These are phyloP conservation scores for Pilasporangium apinafurcum DNA, from an alignment of 352 stramenopile species.

Conservation along the genomic window DNA sequence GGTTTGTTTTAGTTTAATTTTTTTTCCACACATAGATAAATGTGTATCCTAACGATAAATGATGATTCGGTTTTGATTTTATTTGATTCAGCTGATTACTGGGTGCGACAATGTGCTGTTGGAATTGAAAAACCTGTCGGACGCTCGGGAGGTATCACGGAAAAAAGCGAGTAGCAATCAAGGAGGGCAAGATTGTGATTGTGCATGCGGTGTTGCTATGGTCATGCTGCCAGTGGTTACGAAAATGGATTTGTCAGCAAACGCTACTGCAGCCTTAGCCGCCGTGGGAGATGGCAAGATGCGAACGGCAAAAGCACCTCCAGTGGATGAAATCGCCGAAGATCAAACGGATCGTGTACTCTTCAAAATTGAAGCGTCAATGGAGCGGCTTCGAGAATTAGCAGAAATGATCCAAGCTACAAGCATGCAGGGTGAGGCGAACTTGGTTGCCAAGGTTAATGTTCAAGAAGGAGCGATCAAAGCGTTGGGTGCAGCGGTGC, in stretches of 20 bases:
- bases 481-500: constrained; percentile 45
- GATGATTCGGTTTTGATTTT: not conserved
- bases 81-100: constrained; percentile 53
- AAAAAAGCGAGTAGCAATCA: constrained; percentile 28
- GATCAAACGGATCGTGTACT: constrained; percentile 76
- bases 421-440: constrained; percentile 81
- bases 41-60: too few species aligned
- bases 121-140: constrained; percentile 67
- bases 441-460: constrained; percentile 69
- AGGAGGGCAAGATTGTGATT: constrained; percentile 23
- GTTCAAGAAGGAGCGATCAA: constrained; percentile 52
- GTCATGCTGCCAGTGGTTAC: constrained; percentile 44
- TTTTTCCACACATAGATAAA: too few species aligned
- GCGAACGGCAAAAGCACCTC: not conserved
- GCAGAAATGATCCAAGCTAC: constrained; percentile 78
- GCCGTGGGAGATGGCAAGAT: not conserved
- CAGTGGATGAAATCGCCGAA: constrained; percentile 57
- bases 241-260: constrained; percentile 9
- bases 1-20: constrained; percentile 2
- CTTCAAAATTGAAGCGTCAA: constrained; percentile 65
- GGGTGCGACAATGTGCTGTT: constrained; percentile 71
- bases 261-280: constrained; percentile 2
- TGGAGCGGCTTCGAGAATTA: constrained; percentile 65
- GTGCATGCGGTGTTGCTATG: constrained; percentile 51
- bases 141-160: constrained; percentile 42